Percentiles rank a stretch among this genome's conserved stretches.
Evolutionary conservation across 2,329 filamentous ascomycete genomes (phyloP).

Genomic region (Shiraia bambusicola): DNA sequence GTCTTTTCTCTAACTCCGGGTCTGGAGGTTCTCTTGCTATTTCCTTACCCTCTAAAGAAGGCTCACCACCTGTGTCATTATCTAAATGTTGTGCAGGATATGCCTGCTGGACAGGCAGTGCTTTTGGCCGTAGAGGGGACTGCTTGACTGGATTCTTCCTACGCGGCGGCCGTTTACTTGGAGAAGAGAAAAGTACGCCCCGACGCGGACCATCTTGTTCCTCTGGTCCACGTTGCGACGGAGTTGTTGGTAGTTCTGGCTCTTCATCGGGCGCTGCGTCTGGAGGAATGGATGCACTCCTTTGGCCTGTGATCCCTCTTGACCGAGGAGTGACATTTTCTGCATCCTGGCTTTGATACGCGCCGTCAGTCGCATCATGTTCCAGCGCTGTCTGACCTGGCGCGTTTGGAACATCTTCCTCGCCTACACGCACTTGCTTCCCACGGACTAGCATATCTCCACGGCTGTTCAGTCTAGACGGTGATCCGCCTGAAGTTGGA

Average conservation of each 20-base stretch:
- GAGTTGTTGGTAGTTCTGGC: slow-evolving; percentile 23
- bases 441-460: slow-evolving; percentile 17
- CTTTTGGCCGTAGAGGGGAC: slow-evolving; percentile 16
- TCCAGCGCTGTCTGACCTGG: not conserved
- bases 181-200: slow-evolving; percentile 33
- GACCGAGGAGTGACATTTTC: slow-evolving; percentile 15
- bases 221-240: slow-evolving; percentile 15
- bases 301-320: slow-evolving; percentile 1
- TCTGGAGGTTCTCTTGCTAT: slow-evolving; percentile 14
- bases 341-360: not conserved
- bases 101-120: slow-evolving; percentile 16
- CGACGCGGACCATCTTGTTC: slow-evolving; percentile 24
- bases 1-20: slow-evolving; percentile 30
- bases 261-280: slow-evolving; percentile 14
- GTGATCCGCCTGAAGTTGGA: slow-evolving; percentile 14
- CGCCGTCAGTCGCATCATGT: slow-evolving; percentile 4
- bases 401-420: slow-evolving; percentile 7
- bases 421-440: slow-evolving; percentile 24
- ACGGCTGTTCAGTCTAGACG: slow-evolving; percentile 11
- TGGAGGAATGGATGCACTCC: not conserved
- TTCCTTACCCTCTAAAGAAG: slow-evolving; percentile 3
- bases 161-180: slow-evolving; percentile 33
- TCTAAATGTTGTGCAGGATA: slow-evolving; percentile 12
- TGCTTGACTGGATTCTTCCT: slow-evolving; percentile 15
- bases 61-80: slow-evolving; percentile 7